Evolutionary conservation across 768 basidiomycete species (phyloP), one percentile per base, ranked within the genome.

Genomic region (Auricularia cornea): DNA sequence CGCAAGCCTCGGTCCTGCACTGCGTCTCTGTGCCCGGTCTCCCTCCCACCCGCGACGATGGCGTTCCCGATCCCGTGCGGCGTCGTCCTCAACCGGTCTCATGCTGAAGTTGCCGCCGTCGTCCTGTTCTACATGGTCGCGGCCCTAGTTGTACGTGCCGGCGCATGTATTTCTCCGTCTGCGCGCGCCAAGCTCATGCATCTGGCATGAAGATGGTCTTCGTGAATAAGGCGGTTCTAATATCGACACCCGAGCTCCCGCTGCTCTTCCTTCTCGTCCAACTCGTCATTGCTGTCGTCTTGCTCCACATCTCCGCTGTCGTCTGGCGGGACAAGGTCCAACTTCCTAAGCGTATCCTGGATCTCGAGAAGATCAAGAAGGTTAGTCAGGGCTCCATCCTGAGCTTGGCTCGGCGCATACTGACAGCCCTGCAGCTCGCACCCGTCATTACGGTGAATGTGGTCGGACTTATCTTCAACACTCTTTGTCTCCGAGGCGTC

Each of bases 61-160:
- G 16, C 23, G 6, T 23, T 48, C 20, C n/a, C n/a, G n/a, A n/a
- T n/a, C n/a, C 23, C 23, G 16, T 23, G 23, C 44, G 32, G 33
- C n/a, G 23, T 60, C 44, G 28, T 52, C 63, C 5, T 66, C 65
- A 38, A 62, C 33, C 29, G 40, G 44, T 5, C 62, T 18, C 44
- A 48, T 18, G 44, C 23, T 23, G 44, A 85, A 71, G 84, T 90
- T 56, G 84, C 85, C 18, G 82, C 73, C n/a, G 89, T 92, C 29
- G 88, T 90, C 65, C 66, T 79, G 6, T 92, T 92, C 74, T 92
- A 90, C 77, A 90, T 92, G 89, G 72, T 74, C 26, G 81, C 89
- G 2, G 89, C 89, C 3, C 77, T 92, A 10, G 82, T 90, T 44
- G 88, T 90, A 70, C 72, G 88, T 80, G 59, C 44, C 35, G 32